phyloP scores from a whole-genome alignment of 768 basidiomycete genomes.

The Cubamyces lactineus region DNA sequence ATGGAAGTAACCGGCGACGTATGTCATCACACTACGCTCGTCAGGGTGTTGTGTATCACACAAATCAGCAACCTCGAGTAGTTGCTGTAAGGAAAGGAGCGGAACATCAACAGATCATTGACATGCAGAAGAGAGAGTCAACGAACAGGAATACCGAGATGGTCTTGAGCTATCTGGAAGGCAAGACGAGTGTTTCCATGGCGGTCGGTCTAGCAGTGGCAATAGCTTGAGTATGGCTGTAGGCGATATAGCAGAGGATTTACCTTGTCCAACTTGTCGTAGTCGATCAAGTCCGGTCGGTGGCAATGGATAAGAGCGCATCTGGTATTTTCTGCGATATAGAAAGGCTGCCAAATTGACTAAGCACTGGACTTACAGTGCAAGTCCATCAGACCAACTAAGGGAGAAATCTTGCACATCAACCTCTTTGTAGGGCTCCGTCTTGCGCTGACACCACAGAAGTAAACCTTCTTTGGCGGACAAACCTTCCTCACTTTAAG shows the following conservation, averaged over 20 bases:
- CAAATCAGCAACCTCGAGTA: slow-evolving; percentile 95
- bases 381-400: slow-evolving; percentile 95
- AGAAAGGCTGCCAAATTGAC: background rate
- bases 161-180: slow-evolving; percentile 84
- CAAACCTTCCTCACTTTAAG: slow-evolving; percentile 91
- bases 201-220: slow-evolving; percentile 60
- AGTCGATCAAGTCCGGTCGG: slow-evolving; percentile 94
- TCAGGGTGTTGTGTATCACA: slow-evolving; percentile 89
- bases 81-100: slow-evolving; percentile 56
- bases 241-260: background rate
- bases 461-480: slow-evolving; percentile 97
- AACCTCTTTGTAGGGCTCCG: slow-evolving; percentile 87
- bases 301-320: slow-evolving; percentile 98
- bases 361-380: slow-evolving; percentile 55
- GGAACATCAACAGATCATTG: slow-evolving; percentile 10
- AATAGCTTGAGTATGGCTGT: background rate
- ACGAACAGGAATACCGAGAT: slow-evolving; percentile 88
- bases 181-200: slow-evolving; percentile 86
- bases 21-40: slow-evolving; percentile 97
- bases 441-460: slow-evolving; percentile 98
- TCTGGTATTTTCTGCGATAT: slow-evolving; percentile 45
- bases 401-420: slow-evolving; percentile 91
- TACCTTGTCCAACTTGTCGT: slow-evolving; percentile 83
- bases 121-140: slow-evolving; percentile 7
- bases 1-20: slow-evolving; percentile 97